Evolutionary conservation across 2,329 filamentous ascomycete genomes (phyloP), one percentile per base, ranked within the genome.

Genomic region (Epicoccum nigrum): DNA sequence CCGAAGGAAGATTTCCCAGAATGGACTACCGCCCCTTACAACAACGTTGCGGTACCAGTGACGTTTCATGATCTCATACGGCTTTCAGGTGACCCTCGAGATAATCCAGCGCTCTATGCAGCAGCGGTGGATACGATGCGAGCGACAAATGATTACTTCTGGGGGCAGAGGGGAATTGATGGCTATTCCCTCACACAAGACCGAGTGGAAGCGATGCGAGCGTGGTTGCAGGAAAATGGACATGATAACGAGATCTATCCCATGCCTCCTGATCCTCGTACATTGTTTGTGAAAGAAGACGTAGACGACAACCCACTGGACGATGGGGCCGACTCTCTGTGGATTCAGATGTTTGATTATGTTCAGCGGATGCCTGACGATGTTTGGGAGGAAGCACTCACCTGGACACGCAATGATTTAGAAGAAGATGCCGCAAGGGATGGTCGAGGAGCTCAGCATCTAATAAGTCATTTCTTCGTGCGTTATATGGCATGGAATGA

Each of bases 211-310:
- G n/a, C n/a, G n/a, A n/a, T n/a, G n/a, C n/a, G n/a, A n/a, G n/a
- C n/a, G n/a, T n/a, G n/a, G n/a, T n/a, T n/a, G n/a, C n/a, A n/a
- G n/a, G n/a, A n/a, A n/a, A n/a, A n/a, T n/a, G n/a, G n/a, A n/a
- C n/a, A n/a, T n/a, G n/a, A n/a, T 16, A 31, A 9, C 6, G 21
- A 25, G 13, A n/a, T 4, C 12, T 41, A 15, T 12, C 37, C 37
- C 9, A n/a, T 20, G 13, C 45, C 45, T 8, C 45, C 37, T 4
- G 37, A 48, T 30, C 35, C 19, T 15, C 45, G 45, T 21, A 48
- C 37, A 12, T 13, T 48, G 17, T 35, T 34, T 13, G 30, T 48
- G 15, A 48, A 48, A 11, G 37, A 35, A 4, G 28, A 8, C 9
- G n/a, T n/a, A n/a, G 16, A 34, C 28, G 37, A 23, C 8, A 21